A percentile compares a stretch with the other conserved stretches of the same genome.
Evolutionary conservation across 176 grass and related monocot genomes (phyloP).

Genomic region (Phragmites australis): DNA sequence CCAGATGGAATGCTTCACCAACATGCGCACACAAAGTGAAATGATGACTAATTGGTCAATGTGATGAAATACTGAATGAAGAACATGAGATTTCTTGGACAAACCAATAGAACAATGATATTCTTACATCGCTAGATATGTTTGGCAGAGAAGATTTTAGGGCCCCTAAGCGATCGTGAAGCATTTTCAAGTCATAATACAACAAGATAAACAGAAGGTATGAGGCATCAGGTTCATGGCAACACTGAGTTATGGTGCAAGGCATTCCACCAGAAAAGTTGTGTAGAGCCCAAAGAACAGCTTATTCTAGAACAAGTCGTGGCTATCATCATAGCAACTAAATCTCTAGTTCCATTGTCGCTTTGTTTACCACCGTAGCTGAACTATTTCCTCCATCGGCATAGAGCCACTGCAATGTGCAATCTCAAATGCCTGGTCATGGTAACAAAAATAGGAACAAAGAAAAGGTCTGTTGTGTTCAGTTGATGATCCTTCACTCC

Average conservation of each 20-base stretch:
- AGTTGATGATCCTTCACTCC: slow-evolving; percentile 52
- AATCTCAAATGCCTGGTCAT: slow-evolving; percentile 12
- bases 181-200: background rate
- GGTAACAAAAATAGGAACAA: slow-evolving; percentile 31
- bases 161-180: background rate
- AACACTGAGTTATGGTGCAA: background rate
- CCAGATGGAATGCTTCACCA: background rate
- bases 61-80: background rate
- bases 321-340: slow-evolving; percentile 5
- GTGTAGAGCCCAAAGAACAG: background rate
- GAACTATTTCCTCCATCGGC: slow-evolving; percentile 28
- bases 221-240: slow-evolving; percentile 8
- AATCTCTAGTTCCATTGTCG: slow-evolving; percentile 14
- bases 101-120: background rate
- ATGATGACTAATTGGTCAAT: background rate
- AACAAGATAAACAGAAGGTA: background rate
- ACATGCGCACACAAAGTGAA: background rate
- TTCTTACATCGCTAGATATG: background rate
- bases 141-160: background rate
- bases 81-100: background rate
- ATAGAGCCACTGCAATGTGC: background rate
- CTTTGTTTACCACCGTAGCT: slow-evolving; percentile 15
- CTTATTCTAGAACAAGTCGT: slow-evolving; percentile 48
- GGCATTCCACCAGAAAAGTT: background rate
- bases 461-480: background rate